Conservation (phyloP, 2,329 filamentous ascomycete genomes). For the Truncatella angustata region DNA sequence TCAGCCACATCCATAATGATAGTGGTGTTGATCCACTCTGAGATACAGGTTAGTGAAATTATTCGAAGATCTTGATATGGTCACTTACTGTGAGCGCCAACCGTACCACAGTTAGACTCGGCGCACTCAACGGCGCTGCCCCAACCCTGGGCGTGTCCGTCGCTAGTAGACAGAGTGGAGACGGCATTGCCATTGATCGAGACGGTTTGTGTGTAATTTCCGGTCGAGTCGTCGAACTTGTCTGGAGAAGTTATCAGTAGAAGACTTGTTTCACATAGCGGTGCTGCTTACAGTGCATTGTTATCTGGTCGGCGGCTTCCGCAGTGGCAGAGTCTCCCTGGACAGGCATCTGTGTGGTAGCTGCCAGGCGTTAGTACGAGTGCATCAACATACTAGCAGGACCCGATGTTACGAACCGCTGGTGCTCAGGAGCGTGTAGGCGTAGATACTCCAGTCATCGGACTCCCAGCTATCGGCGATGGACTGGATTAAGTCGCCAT, state of each 20-base stretch:
- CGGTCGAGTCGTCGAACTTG: conserved; percentile 14
- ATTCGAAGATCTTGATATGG: neutral
- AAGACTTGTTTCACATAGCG: neutral
- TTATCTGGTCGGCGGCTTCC: conserved; percentile 30
- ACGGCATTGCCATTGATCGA: conserved; percentile 22
- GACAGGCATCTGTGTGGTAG: conserved; percentile 29
- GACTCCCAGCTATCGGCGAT: conserved; percentile 38
- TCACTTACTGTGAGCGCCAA: conserved; percentile 34
- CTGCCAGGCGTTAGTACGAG: neutral
- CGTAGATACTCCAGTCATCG: conserved; percentile 39
- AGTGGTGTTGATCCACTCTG: conserved; percentile 37
- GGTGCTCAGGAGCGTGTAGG: conserved; percentile 38
- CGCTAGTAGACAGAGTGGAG: conserved; percentile 17
- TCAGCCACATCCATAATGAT: conserved; percentile 28
- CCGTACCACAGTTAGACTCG: conserved; percentile 35
- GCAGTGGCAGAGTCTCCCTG: conserved; percentile 27
- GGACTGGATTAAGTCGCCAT: conserved; percentile 45
- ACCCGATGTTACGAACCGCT: conserved; percentile 7
- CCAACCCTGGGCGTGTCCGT: conserved; percentile 16
- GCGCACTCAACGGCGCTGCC: conserved; percentile 32
- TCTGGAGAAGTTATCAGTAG: neutral
- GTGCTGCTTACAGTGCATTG: conserved; percentile 33
- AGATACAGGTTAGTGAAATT: neutral
- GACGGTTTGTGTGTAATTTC: conserved; percentile 22
- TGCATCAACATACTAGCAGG: too few species aligned